Percentiles rank a stretch among this genome's conserved stretches.
These are phyloP conservation scores for Trypanosoma theileri DNA, from an alignment of 208 protist genomes.

Conservation along the genomic window DNA sequence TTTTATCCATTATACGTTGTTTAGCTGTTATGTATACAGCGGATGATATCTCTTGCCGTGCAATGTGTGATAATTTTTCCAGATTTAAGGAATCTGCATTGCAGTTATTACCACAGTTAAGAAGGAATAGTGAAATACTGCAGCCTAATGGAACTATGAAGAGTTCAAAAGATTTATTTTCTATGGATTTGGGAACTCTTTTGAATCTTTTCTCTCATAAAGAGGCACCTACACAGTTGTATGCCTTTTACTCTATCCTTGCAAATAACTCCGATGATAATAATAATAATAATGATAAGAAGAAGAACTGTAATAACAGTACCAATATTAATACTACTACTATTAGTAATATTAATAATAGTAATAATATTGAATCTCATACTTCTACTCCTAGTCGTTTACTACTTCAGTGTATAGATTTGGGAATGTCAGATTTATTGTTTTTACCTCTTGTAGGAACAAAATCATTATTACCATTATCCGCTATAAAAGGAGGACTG, in stretches of 20 bases:
- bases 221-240: background rate
- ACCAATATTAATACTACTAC: background rate
- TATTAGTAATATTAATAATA: background rate
- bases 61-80: conserved; percentile 16
- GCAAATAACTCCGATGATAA: background rate
- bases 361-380: background rate
- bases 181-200: conserved; percentile 12
- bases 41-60: background rate
- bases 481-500: background rate
- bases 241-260: conserved; percentile 5
- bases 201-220: conserved; percentile 6
- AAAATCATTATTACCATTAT: conserved; percentile 14
- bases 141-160: background rate
- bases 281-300: background rate
- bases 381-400: background rate
- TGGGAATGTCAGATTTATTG: conserved; percentile 17
- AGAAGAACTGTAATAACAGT: background rate
- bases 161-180: conserved; percentile 1
- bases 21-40: conserved; percentile 4
- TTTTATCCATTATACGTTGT: conserved; percentile 24
- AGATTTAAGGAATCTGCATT: conserved; percentile 2
- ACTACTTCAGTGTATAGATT: conserved; percentile 18
- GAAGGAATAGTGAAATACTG: background rate
- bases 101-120: background rate
- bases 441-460: conserved; percentile 24